Base-by-base conservation (phyloP, 257 asterid species). In the Ligustrum vulgare region DNA sequence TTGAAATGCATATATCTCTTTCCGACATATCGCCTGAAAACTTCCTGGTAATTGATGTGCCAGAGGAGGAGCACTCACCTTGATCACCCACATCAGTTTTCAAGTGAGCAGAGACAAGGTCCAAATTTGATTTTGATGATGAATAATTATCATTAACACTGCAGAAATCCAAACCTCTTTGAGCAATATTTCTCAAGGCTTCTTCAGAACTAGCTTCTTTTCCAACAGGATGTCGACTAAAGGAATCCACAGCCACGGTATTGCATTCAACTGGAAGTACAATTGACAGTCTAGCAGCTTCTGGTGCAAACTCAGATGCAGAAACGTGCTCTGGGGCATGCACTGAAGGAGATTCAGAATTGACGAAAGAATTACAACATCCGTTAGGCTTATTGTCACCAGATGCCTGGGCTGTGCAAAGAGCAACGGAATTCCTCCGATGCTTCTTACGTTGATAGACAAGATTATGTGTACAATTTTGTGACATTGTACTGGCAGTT, bases 41-140 rank as follows among this genome's bases (percentile, higher is more conserved):
- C 78, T 76, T 77, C 71, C 81, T 88, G 67, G 82, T 60, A 23
- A 80, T 69, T 76, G 82, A 83, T 73, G 87, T 89, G 82, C 87
- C 93, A 75, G 95, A 91, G 72, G 94, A 90, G 73, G 97, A 87
- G 87, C 93, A 88, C 76, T 89, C 93, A 8, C 86, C 91, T 34
- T 82, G 80, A 81, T 82, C 95, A 72, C 84, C 92, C 65, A 47
- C 77, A 74, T 79, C 81, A 73, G 73, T 72, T 81, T 80, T 87
- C 82, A 80, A 71, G 63, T 85, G 80, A 72, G 83, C 78, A 25
- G 89, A 80, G 74, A 72, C 82, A 60, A 66, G 79, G 71, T 81
- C 92, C 86, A 84, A 72, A 84, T 87, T 79, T 35, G 89, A 84
- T 76, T 82, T 88, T 56, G 96, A 89, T n/a, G 97, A 90, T 36